These are phyloP conservation scores for Coniophora puteana DNA, from an alignment of 1,284 basidiomycete genomes.

Conservation along the genomic window DNA sequence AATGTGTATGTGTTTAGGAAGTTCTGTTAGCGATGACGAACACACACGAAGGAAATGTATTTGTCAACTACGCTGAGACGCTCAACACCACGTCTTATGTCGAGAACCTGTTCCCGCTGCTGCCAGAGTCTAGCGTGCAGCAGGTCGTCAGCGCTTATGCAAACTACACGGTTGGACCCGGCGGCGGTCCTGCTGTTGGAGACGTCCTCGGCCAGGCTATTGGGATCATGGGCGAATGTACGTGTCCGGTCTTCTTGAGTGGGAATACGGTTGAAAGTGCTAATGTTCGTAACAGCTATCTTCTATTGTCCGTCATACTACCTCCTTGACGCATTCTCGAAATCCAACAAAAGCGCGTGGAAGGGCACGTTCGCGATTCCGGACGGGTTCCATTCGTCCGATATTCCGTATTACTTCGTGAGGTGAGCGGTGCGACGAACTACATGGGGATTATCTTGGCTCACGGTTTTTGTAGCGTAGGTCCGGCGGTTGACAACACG, in stretches of 20 bases:
- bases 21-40: slow-evolving; percentile 7
- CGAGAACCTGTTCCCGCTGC: slow-evolving; percentile 7
- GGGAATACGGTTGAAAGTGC: background rate
- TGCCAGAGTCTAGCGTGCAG: slow-evolving; percentile 6
- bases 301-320: slow-evolving; percentile 1
- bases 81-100: slow-evolving; percentile 7
- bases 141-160: slow-evolving; percentile 12
- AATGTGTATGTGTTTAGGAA: slow-evolving; percentile 3
- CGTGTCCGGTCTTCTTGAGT: slow-evolving; percentile 6
- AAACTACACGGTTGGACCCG: background rate
- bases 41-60: slow-evolving; percentile 8
- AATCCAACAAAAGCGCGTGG: background rate
- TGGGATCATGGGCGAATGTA: slow-evolving; percentile 39
- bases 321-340: background rate
- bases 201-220: slow-evolving; percentile 12
- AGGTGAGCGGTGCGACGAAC: background rate
- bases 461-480: background rate
- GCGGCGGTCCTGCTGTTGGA: background rate
- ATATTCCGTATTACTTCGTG: slow-evolving; percentile 1
- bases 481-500: slow-evolving; percentile 5
- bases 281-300: background rate
- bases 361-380: slow-evolving; percentile 1
- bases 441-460: too few species aligned
- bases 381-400: background rate
- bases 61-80: slow-evolving; percentile 5